Conservation (phyloP, 2,329 filamentous ascomycete species). For the Phialocephala sp. region DNA sequence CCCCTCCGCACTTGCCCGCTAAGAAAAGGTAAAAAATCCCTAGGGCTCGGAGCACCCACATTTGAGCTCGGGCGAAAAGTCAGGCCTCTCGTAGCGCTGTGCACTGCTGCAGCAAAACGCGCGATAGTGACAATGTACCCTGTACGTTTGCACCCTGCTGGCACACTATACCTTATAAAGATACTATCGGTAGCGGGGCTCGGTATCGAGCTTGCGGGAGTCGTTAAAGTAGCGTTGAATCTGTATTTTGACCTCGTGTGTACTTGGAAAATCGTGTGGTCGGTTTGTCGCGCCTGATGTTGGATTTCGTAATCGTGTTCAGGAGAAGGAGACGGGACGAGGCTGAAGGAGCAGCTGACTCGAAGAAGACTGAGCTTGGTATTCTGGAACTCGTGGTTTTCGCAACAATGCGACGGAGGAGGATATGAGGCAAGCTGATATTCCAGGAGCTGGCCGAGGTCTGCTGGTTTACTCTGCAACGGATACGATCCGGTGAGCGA, state of each 20-base stretch:
- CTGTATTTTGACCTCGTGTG: neutral
- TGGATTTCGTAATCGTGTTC: neutral
- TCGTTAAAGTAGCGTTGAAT: neutral
- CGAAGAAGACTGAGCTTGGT: no score
- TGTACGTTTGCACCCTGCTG: neutral
- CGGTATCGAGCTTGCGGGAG: neutral
- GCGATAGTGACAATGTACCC: neutral
- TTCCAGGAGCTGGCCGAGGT: neutral
- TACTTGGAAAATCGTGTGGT: neutral
- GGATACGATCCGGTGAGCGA: neutral
- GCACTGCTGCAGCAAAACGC: neutral
- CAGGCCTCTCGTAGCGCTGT: no score
- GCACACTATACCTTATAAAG: neutral
- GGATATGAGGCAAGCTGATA: no score
- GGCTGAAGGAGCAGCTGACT: no score
- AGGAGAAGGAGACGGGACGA: no score
- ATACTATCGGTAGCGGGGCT: neutral
- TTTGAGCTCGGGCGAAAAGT: slow-evolving; percentile 1
- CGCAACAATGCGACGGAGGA: no score
- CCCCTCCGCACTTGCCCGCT: neutral
- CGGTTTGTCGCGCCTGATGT: neutral
- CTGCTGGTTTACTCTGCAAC: neutral
- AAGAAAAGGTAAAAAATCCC: neutral
- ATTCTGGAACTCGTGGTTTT: no score
- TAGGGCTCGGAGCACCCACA: neutral